Conservation (phyloP, 176 grass and related monocot species). For the sorghum (Sorghum bicolor) region DNA sequence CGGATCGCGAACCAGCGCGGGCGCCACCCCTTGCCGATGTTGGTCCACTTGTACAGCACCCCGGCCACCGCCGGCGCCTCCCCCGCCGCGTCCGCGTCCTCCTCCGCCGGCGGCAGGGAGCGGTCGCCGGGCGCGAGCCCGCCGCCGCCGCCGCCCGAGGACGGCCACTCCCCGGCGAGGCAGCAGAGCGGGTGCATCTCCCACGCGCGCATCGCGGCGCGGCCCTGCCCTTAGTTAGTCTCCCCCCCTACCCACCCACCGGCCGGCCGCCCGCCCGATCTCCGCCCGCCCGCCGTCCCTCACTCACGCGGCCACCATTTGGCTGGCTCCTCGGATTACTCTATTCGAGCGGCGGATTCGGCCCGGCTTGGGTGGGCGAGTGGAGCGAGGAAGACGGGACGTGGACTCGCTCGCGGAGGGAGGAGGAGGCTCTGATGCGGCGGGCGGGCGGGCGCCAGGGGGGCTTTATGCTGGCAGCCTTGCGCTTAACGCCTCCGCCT, state of each 20-base stretch:
- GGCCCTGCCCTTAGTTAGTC: neutral
- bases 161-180: conserved; percentile 64
- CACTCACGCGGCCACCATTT: neutral
- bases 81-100: neutral
- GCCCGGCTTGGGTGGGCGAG: neutral
- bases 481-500: conserved; percentile 9
- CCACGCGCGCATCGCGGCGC: conserved; percentile 43
- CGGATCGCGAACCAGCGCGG: conserved; percentile 82
- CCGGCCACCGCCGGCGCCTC: conserved; percentile 47
- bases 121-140: neutral
- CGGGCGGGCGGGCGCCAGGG: neutral
- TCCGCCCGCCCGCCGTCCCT: neutral
- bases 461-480: conserved; percentile 32
- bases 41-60: conserved; percentile 92
- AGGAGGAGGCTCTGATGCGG: neutral
- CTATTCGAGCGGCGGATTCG: conserved; percentile 11
- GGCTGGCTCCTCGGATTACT: neutral
- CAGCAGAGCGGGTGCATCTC: conserved; percentile 98
- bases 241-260: no score
- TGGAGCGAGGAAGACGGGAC: conserved; percentile 4
- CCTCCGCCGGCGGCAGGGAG: neutral
- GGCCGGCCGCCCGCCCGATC: neutral
- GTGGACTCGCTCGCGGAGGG: neutral
- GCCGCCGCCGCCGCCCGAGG: neutral
- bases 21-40: conserved; percentile 87